phyloP scores from a whole-genome alignment of 345 rosid genomes.

The Brassica juncea region DNA sequence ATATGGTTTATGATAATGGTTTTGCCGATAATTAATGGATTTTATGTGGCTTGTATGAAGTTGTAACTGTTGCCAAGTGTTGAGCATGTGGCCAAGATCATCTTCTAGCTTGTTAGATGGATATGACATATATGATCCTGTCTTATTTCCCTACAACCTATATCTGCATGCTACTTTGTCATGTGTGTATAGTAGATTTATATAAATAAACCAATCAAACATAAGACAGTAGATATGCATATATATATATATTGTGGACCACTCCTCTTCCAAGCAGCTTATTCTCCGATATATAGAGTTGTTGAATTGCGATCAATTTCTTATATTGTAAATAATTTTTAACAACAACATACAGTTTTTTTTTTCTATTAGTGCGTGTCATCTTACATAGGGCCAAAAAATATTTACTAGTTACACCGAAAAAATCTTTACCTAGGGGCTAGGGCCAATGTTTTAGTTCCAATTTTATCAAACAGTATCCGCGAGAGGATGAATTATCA shows the following conservation, averaged over 20 bases:
- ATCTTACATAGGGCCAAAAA: background rate
- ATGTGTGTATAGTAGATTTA: background rate
- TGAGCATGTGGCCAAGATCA: constrained; percentile 38
- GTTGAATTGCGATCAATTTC: background rate
- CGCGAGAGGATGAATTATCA: background rate
- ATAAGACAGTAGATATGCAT: constrained; percentile 5
- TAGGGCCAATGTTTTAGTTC: background rate
- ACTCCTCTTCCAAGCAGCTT: background rate
- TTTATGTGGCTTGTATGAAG: constrained; percentile 28
- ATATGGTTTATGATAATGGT: constrained; percentile 12
- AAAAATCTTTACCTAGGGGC: too few species aligned
- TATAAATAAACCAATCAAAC: background rate
- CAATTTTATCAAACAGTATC: background rate
- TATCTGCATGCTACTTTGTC: background rate
- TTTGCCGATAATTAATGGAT: background rate
- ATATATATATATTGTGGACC: constrained; percentile 18
- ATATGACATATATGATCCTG: constrained; percentile 25
- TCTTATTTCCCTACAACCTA: background rate
- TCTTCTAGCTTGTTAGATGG: constrained; percentile 19
- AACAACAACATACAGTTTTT: background rate
- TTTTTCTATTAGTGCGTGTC: background rate
- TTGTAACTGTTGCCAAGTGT: constrained; percentile 10
- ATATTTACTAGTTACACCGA: background rate
- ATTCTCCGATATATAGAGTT: background rate
- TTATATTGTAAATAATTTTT: background rate